These are phyloP conservation scores for Noccaea caerulescens DNA, from an alignment of 345 rosid species.

Conservation along the genomic window DNA sequence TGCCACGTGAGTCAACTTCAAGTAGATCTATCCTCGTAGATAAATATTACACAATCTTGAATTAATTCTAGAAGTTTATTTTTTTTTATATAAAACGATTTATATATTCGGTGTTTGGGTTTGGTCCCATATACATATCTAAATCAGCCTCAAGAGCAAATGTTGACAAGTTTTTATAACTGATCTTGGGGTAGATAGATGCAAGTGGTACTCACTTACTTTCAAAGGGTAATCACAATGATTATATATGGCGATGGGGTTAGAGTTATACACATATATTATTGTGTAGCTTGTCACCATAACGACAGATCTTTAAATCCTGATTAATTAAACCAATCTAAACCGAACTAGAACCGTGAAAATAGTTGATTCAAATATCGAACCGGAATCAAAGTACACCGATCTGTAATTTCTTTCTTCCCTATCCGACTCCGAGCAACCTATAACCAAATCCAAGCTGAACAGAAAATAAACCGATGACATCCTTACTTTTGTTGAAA, in stretches of 20 bases:
- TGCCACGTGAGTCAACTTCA: conserved; percentile 41
- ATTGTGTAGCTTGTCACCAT: conserved; percentile 8
- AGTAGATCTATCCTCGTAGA: conserved; percentile 14
- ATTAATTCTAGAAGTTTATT: neutral
- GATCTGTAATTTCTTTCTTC: neutral
- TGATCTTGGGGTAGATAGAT: neutral
- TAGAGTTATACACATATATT: neutral
- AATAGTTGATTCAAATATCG: neutral
- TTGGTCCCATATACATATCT: conserved; percentile 19
- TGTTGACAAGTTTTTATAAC: conserved; percentile 23
- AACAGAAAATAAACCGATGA: neutral
- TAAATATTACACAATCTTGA: neutral
- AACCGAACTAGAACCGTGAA: conserved; percentile 19
- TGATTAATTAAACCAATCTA: neutral
- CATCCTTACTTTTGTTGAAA: neutral
- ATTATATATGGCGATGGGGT: conserved; percentile 1
- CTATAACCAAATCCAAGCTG: neutral
- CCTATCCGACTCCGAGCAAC: neutral
- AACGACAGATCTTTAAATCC: neutral
- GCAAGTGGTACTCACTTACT: conserved; percentile 27
- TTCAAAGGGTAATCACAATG: conserved; percentile 8
- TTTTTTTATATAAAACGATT: neutral
- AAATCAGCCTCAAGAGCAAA: conserved; percentile 28
- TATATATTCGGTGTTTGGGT: neutral
- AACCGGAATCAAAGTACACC: neutral